phyloP scores from a whole-genome alignment of 306 rosid genomes.

The Cicer bijugum region DNA sequence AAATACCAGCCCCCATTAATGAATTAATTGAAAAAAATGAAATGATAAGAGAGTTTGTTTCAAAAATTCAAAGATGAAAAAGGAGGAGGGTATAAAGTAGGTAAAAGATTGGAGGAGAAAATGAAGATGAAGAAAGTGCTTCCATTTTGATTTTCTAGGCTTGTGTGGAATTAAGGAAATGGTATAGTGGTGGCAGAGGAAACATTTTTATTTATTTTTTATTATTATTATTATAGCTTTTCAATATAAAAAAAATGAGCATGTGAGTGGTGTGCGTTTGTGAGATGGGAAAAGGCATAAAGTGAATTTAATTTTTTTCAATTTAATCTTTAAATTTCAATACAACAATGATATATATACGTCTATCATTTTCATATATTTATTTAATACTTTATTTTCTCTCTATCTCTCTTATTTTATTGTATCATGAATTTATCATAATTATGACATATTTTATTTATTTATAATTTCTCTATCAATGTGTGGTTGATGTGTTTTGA shows the following conservation, averaged over 20 bases:
- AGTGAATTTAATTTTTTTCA: slow-evolving; percentile 41
- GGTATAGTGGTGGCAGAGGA: slow-evolving; percentile 24
- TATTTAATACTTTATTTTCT: too few relatives aligned
- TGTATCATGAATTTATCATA: too few relatives aligned
- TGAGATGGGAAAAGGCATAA: slow-evolving; percentile 39
- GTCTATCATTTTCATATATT: too few relatives aligned
- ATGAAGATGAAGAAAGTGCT: slow-evolving; percentile 35
- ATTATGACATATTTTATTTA: too few relatives aligned
- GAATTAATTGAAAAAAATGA: neutral
- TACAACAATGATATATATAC: too few relatives aligned
- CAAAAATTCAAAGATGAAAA: slow-evolving; percentile 41
- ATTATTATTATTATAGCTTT: slow-evolving; percentile 2
- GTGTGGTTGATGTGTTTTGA: too few relatives aligned
- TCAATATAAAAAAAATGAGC: neutral
- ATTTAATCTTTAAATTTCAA: neutral
- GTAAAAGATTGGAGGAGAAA: slow-evolving; percentile 37
- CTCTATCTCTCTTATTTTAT: too few relatives aligned
- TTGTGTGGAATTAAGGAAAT: slow-evolving; percentile 30
- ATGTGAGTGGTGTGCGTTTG: slow-evolving; percentile 25
- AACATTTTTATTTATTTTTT: slow-evolving; percentile 6
- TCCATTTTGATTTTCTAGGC: slow-evolving; percentile 55
- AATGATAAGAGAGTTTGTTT: neutral
- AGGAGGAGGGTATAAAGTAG: slow-evolving; percentile 56
- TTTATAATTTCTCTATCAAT: too few relatives aligned
- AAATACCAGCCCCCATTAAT: slow-evolving; percentile 66